phyloP scores from a whole-genome alignment of 768 basidiomycete species.

The Auricularia sp. region DNA sequence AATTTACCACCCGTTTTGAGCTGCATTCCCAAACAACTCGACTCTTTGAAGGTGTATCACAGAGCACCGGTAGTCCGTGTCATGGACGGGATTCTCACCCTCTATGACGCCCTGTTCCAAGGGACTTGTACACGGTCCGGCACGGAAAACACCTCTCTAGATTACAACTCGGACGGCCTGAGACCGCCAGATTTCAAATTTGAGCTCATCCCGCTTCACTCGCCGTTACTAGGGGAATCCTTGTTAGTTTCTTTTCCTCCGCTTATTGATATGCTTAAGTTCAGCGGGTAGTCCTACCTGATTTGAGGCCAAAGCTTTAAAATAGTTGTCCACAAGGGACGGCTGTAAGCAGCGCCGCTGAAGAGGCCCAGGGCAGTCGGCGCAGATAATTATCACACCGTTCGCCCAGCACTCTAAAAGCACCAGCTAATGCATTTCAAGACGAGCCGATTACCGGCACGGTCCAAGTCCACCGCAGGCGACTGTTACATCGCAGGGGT shows the following conservation, averaged over 20 bases:
- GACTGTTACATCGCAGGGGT: conserved; percentile 21
- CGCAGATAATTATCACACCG: conserved; percentile 48
- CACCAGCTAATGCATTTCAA: conserved; percentile 39
- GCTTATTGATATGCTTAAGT: conserved; percentile 87
- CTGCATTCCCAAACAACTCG: conserved; percentile 82
- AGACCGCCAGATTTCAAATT: conserved; percentile 69
- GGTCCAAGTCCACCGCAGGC: conserved; percentile 14
- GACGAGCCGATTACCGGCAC: conserved; percentile 25
- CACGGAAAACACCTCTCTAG: conserved; percentile 67
- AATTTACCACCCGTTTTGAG: conserved; percentile 76
- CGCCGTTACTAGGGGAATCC: conserved; percentile 83
- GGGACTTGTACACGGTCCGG: conserved; percentile 67
- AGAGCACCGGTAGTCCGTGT: conserved; percentile 51
- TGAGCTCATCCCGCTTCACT: conserved; percentile 80
- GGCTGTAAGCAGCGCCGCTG: conserved; percentile 18
- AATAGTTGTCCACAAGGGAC: conserved; percentile 10
- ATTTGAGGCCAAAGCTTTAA: conserved; percentile 55
- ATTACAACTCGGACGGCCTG: conserved; percentile 62
- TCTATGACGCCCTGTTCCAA: conserved; percentile 74
- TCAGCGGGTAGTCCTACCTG: conserved; percentile 77
- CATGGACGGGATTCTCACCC: conserved; percentile 49
- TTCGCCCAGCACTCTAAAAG: conserved; percentile 16
- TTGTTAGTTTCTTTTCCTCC: conserved; percentile 88
- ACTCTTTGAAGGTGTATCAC: conserved; percentile 70
- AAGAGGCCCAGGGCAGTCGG: conserved; percentile 26